These are phyloP conservation scores for Penicillium canariense DNA, from an alignment of 495 filamentous ascomycete genomes.

Conservation along the genomic window DNA sequence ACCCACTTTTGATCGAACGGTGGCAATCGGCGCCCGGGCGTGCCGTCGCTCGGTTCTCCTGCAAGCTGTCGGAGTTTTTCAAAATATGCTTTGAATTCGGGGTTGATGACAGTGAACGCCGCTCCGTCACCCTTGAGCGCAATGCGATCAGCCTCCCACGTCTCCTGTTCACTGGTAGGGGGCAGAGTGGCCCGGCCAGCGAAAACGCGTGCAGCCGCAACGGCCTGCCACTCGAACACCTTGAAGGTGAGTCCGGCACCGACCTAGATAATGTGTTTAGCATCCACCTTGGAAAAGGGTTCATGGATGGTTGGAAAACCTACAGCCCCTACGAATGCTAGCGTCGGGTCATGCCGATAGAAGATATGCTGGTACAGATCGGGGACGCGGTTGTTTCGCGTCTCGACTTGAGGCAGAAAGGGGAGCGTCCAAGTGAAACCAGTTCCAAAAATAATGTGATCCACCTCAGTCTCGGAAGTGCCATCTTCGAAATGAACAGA, in stretches of 20 bases:
- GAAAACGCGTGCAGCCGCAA: slow-evolving; percentile 53
- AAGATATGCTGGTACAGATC: slow-evolving; percentile 58
- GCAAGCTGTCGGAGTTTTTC: slow-evolving; percentile 47
- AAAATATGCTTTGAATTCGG: slow-evolving; percentile 57
- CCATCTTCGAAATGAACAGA: slow-evolving; percentile 51
- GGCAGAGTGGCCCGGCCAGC: slow-evolving; percentile 52
- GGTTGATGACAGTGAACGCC: slow-evolving; percentile 48
- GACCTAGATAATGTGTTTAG: slow-evolving; percentile 42
- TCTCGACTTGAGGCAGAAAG: slow-evolving; percentile 48
- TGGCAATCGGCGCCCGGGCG: slow-evolving; percentile 43
- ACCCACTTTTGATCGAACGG: slow-evolving; percentile 48
- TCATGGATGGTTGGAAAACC: slow-evolving; percentile 32
- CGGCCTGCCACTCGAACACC: slow-evolving; percentile 61
- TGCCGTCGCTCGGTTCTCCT: slow-evolving; percentile 37
- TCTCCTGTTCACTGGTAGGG: slow-evolving; percentile 35
- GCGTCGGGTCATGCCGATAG: slow-evolving; percentile 38
- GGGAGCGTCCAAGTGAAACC: slow-evolving; percentile 57
- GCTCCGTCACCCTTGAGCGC: slow-evolving; percentile 47
- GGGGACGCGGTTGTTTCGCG: slow-evolving; percentile 53
- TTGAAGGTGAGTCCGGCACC: slow-evolving; percentile 58
- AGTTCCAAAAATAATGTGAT: slow-evolving; percentile 58
- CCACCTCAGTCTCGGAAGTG: slow-evolving; percentile 43
- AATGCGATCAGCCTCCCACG: slow-evolving; percentile 53
- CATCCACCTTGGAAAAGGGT: not conserved
- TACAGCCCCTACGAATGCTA: slow-evolving; percentile 42